These are phyloP conservation scores for Mortierella sp. DNA, from an alignment of 371 early-diverging fungal genomes.

Conservation along the genomic window DNA sequence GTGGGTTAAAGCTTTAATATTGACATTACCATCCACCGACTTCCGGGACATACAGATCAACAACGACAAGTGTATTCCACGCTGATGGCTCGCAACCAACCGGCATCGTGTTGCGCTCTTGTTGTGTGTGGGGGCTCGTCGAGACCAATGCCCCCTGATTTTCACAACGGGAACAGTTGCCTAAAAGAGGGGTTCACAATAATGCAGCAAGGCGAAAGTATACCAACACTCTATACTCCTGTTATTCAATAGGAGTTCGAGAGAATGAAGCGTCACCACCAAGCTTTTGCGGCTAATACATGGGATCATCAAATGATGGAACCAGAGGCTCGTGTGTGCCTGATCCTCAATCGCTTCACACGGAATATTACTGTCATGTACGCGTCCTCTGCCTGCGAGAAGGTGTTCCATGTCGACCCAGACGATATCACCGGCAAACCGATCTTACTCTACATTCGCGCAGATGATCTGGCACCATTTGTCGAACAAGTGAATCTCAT, in stretches of 20 bases:
- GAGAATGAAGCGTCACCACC: conserved; percentile 10
- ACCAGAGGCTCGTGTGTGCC: conserved; percentile 22
- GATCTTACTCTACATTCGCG: conserved; percentile 13
- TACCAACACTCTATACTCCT: too few species aligned
- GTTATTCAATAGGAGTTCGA: conserved; percentile 16
- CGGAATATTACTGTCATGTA: conserved; percentile 16
- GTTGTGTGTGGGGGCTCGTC: too few species aligned
- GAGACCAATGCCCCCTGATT: too few species aligned
- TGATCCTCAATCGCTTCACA: conserved; percentile 27
- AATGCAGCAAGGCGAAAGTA: too few species aligned
- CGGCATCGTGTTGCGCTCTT: too few species aligned
- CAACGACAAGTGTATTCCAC: conserved; percentile 10
- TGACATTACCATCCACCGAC: too few species aligned
- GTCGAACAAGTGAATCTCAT: conserved; percentile 12
- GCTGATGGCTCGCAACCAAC: conserved; percentile 15
- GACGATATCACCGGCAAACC: conserved; percentile 17
- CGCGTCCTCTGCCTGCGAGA: conserved; percentile 9
- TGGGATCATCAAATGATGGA: conserved; percentile 14
- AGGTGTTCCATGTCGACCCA: conserved; percentile 9
- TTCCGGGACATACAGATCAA: background rate
- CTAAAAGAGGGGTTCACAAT: too few species aligned
- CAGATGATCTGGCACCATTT: conserved; percentile 18
- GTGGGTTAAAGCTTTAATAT: too few species aligned
- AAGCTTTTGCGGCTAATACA: conserved; percentile 9
- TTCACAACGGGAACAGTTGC: too few species aligned